phyloP scores from a whole-genome alignment of 1,139 yeast genomes.

The Candida frijolesensis region DNA sequence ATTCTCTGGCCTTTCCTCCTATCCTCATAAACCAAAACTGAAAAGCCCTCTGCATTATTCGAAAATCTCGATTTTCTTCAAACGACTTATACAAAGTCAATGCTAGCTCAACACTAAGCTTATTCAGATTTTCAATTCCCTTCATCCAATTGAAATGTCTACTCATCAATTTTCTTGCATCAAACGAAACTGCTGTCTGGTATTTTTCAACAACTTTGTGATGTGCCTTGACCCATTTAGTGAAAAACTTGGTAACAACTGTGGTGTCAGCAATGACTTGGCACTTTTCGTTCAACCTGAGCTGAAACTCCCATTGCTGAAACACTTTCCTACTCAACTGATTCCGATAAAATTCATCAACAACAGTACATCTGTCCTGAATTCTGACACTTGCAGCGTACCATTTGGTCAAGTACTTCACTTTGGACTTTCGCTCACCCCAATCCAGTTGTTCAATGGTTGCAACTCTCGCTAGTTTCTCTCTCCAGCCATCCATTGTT shows the following conservation, averaged over 20 bases:
- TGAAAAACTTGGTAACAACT: slow-evolving; percentile 2
- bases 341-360: slow-evolving; percentile 2
- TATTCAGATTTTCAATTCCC: neutral
- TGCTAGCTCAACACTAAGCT: neutral
- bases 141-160: slow-evolving; percentile 5
- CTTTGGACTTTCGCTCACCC: neutral
- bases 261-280: neutral
- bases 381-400: neutral
- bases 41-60: neutral
- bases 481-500: slow-evolving; percentile 15
- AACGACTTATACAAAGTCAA: neutral
- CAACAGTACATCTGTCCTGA: neutral
- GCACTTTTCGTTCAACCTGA: too few species aligned
- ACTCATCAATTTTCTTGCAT: neutral
- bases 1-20: neutral
- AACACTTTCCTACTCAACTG: neutral
- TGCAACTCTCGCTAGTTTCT: slow-evolving; percentile 6
- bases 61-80: slow-evolving; percentile 2
- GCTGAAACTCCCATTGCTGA: slow-evolving; percentile 7
- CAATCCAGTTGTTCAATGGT: slow-evolving; percentile 1
- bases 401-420: slow-evolving; percentile 4
- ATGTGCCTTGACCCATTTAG: neutral
- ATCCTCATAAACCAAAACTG: neutral
- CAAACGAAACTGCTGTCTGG: neutral
- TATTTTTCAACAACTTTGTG: neutral